Conservation (phyloP, 306 rosid genomes). For the Psophocarpus tetragonolobus region DNA sequence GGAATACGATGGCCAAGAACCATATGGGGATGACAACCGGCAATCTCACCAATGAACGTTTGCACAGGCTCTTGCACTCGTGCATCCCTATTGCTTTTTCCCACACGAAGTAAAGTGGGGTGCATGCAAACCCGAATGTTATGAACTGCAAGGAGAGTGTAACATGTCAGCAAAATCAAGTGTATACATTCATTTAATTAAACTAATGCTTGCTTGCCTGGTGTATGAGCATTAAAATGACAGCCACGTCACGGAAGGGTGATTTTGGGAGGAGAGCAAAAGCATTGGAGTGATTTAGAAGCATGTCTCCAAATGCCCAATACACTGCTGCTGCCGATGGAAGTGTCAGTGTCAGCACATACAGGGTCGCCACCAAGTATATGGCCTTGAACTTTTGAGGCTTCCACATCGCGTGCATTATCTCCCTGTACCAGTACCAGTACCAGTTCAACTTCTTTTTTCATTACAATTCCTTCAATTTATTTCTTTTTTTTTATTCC, state of each 20-base stretch:
- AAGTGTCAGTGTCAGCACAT: conserved; percentile 92
- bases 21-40: conserved; percentile 96
- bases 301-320: conserved; percentile 98
- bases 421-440: conserved; percentile 61
- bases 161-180: too few species aligned
- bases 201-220: conserved; percentile 72
- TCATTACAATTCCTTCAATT: too few species aligned
- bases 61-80: conserved; percentile 90
- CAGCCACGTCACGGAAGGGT: conserved; percentile 87
- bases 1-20: conserved; percentile 94
- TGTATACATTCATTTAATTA: too few species aligned
- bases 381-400: conserved; percentile 94
- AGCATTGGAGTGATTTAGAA: conserved; percentile 95
- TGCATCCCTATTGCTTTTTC: conserved; percentile 93
- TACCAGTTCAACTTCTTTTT: too few species aligned
- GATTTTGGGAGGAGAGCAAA: conserved; percentile 90
- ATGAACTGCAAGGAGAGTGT: too few species aligned
- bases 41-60: conserved; percentile 85
- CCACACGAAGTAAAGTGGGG: conserved; percentile 92
- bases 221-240: conserved; percentile 90
- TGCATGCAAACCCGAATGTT: conserved; percentile 98
- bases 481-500: too few species aligned
- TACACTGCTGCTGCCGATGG: conserved; percentile 93
- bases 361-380: conserved; percentile 77
- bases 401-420: conserved; percentile 99